Base-by-base conservation (phyloP, 345 rosid species). In the Populus davidiana region DNA sequence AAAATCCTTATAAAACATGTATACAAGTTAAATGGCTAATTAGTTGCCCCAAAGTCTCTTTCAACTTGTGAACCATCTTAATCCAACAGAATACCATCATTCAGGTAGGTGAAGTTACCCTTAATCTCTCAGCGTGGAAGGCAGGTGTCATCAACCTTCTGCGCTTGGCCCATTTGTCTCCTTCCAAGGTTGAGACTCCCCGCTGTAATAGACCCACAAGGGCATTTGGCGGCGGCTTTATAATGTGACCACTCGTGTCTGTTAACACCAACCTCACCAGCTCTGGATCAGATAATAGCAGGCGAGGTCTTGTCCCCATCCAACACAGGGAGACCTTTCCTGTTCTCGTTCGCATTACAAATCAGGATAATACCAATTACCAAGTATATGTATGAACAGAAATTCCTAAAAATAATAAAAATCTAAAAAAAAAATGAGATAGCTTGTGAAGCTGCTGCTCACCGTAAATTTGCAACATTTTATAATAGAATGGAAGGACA, bases 91-190 rank as follows among this genome's bases (percentile, higher is more conserved):
- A 33, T 33, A 33, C 5, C 35, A 33, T 33, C 2, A 47, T 47
- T 47, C 18, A 47, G 50, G 50, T 47, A 6, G 50, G 50, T 47
- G 17, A 47, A 11, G 17, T 13, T 47, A 47, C 50, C 50, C 11
- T 47, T 47, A 44, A 44, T 47, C 50, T 88, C 65, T 86, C 89
- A 0, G 76, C 36, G 73, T 90, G 91, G 67, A 88, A 90, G 47
- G 85, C 87, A 65, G 85, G 93, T 44, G 81, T 88, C 43, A 86
- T 75, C 59, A 86, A 52, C 79, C 61, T 81, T 81, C 90, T 83
- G 75, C 75, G 89, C 71, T 50, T 69, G 41, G 87, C 85, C 93
- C 91, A 90, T 27, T 82, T 67, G 56, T 84, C 87, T 21, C 90
- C 91, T 78, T 88, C 88, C 31, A 79, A 75, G 49, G 75, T 81